Evolutionary conservation across 192 early-diverging fungal genomes (phyloP), one percentile per base, ranked within the genome.

Genomic region (Haplosporangium gracile): DNA sequence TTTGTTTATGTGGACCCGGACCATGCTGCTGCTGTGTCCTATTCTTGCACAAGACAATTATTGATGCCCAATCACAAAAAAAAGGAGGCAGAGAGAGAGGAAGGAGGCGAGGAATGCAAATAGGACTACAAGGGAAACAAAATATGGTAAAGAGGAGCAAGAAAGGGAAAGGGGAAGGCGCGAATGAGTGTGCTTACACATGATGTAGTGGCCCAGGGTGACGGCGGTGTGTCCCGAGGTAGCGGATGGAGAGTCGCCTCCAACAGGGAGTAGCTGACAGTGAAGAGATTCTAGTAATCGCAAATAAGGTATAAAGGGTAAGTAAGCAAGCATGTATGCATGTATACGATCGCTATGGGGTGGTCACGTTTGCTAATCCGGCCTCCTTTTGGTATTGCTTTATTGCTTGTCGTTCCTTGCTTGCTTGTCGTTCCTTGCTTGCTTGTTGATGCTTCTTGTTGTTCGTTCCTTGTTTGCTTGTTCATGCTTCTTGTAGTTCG

Each of bases 121-220:
- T 45, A 10, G 43, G 10, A 43, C 42, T 15, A 10, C 43, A 45
- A 15, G 43, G 13, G 15, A 20, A 20, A 26, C 4, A 36, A 18
- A 8, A 24, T 13, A 45, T 45, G 43, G 11, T 15, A 2, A 42
- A 18, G 26, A 9, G 7, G 43, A 51, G 53, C 0, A 36, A 60
- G 47, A 20, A 53, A 75, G 9, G 53, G 22, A 32, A 57, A 55
- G n/a, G 22, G 38, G 18, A 73, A 26, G 42, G 42, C 9, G 42
- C 1, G 45, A 32, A 6, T 45, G 11, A 29, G 40, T 70, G 8
- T 29, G 72, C 84, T 60, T 86, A 86, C 84, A 86, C 84, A 86
- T 81, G 47, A 86, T 86, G 60, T 86, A 86, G 36, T 86, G 84
- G 51, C 84, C 84, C 29, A 86, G 72, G 32, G 79, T 86, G 36